Conservation (phyloP, 148 eudicot species). For the Amaranthus cruentus region DNA sequence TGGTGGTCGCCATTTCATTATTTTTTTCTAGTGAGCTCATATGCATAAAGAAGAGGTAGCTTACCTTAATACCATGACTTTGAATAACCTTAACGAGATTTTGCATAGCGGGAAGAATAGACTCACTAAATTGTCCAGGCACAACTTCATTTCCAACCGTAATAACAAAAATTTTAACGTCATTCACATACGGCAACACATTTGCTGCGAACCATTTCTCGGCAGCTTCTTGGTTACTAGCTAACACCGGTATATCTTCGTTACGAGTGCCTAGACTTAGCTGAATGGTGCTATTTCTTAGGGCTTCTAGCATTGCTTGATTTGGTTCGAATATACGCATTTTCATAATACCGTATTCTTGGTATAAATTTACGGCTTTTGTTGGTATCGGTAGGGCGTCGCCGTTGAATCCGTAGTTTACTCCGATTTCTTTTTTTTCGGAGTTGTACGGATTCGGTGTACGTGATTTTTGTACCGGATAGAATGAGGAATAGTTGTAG, state of each 20-base stretch:
- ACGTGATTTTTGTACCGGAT: too few relatives aligned
- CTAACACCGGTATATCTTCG: slow-evolving; percentile 1
- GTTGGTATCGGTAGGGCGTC: not conserved
- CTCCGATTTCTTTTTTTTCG: not conserved
- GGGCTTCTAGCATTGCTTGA: not conserved
- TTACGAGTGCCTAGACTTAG: not conserved
- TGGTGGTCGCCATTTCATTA: too few relatives aligned
- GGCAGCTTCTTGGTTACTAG: not conserved
- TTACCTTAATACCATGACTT: not conserved
- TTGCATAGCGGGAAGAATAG: slow-evolving; percentile 2
- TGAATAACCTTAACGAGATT: not conserved
- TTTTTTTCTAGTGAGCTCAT: too few relatives aligned
- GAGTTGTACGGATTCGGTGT: too few relatives aligned
- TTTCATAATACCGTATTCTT: not conserved
- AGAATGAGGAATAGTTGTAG: too few relatives aligned
- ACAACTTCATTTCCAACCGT: slow-evolving; percentile 5
- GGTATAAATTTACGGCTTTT: not conserved
- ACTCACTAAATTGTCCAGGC: not conserved
- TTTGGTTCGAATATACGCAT: slow-evolving; percentile 10
- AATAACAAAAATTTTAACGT: not conserved
- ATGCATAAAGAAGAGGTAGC: not conserved
- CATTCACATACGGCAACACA: not conserved
- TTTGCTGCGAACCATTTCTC: not conserved
- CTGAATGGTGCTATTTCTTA: not conserved
- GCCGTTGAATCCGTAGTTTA: slow-evolving; percentile 3